Base-by-base conservation (phyloP, 1,284 basidiomycete genomes). In the Caloboletus inedulis region DNA sequence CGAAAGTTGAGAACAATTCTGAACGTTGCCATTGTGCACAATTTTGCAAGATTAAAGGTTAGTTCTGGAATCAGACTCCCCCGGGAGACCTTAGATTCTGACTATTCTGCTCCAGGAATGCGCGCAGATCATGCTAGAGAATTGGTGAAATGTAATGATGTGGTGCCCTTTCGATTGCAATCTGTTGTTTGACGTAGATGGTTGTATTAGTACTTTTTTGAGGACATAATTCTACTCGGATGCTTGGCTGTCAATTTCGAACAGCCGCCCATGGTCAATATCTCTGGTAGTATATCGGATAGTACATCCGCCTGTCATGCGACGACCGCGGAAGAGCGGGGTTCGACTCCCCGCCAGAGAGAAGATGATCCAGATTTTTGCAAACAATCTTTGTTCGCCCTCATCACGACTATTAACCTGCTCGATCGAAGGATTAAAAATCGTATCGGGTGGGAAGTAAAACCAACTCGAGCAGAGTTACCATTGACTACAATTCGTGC, bases 21-120 rank as follows among this genome's bases (percentile, higher is more conserved):
- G 39, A 92, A 91, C 64, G 85, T 91, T 21, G 83, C 88, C 2
- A 80, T 81, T n/a, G 81, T 85, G 43, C 86, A 91, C 66, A 82
- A 81, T 58, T 70, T 91, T 47, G 62, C 64, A 31, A 76, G 86
- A 55, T 70, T 91, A 48, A 87, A 81, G 76, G 89, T 90, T 50
- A 47, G 77, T 59, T 46, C 33, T 29, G 27, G 43, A 31, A 27
- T 33, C 5, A 36, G 42, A 8, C 7, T 16, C 8, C 16, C 29
- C 9, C 2, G 7, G n/a, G 23, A 33, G 14, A 21, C 25, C 9
- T 18, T 18, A 4, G 18, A 21, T 19, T 19, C 48, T 69, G 39
- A 66, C 37, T 10, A 21, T 42, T 41, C 4, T 12, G 0, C 3
- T 48, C 35, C 43, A 85, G 83, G 82, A 85, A 63, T 80, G 77